Conservation (phyloP, 495 filamentous ascomycete species). For the Podospora comata region DNA sequence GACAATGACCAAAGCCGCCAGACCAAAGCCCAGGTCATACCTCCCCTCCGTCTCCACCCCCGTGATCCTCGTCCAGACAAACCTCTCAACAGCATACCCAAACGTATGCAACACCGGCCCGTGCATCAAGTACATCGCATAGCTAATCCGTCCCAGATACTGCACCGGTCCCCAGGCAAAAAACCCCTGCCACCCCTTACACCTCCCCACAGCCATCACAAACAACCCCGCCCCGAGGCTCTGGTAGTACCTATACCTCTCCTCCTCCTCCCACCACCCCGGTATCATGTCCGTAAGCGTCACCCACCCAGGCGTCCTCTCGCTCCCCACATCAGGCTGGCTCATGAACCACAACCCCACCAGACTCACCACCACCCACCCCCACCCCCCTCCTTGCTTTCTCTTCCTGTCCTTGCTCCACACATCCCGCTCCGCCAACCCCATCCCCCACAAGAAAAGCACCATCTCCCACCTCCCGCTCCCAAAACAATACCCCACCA, state of each 20-base stretch:
- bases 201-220: constrained; percentile 37
- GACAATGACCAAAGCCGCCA: constrained; percentile 37
- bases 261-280: constrained; percentile 37
- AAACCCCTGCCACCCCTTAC: constrained; percentile 35
- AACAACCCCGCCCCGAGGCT: constrained; percentile 40
- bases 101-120: constrained; percentile 48
- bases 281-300: constrained; percentile 40
- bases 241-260: constrained; percentile 43
- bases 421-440: constrained; percentile 41
- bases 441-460: constrained; percentile 41
- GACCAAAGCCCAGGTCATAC: constrained; percentile 35
- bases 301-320: constrained; percentile 40
- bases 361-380: constrained; percentile 24
- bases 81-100: constrained; percentile 39
- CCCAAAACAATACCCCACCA: constrained; percentile 35
- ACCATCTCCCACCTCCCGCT: constrained; percentile 44
- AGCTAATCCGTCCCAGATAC: constrained; percentile 52
- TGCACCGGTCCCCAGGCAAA: constrained; percentile 37
- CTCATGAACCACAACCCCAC: constrained; percentile 43
- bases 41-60: constrained; percentile 31
- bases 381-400: constrained; percentile 7
- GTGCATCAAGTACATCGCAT: constrained; percentile 53
- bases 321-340: constrained; percentile 39
- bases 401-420: constrained; percentile 17
- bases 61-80: constrained; percentile 33